Conservation (phyloP, 306 rosid genomes). For the Erythrophleum fordii region DNA sequence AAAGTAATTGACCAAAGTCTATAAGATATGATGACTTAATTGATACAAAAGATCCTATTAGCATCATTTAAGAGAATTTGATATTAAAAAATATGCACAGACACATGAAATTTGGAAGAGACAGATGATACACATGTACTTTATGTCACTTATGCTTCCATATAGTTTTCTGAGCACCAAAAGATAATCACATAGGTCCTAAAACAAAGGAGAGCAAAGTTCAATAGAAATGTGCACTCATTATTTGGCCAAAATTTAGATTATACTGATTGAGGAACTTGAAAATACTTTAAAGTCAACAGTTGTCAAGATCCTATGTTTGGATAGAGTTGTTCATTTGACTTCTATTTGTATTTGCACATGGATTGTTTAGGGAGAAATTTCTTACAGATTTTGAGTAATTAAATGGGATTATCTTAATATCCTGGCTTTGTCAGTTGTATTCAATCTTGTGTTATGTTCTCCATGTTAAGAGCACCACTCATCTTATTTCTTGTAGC, state of each 20-base stretch:
- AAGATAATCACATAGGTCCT: background rate
- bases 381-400: background rate
- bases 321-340: background rate
- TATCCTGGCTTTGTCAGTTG: background rate
- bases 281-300: background rate
- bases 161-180: background rate
- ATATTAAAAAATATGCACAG: constrained; percentile 15
- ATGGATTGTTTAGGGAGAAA: background rate
- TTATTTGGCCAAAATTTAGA: too few species aligned
- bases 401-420: background rate
- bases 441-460: background rate
- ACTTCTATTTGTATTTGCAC: background rate
- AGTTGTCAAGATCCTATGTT: background rate
- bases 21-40: background rate
- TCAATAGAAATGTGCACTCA: background rate
- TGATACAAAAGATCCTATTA: constrained; percentile 11
- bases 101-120: constrained; percentile 1
- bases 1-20: constrained; percentile 14
- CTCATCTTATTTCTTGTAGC: background rate
- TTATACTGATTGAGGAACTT: background rate
- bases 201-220: background rate
- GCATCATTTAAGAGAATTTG: constrained; percentile 1
- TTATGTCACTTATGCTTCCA: background rate
- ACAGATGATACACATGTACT: background rate
- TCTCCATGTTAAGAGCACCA: background rate